These are phyloP conservation scores for Salix caprea DNA, from an alignment of 345 rosid species.

Conservation along the genomic window DNA sequence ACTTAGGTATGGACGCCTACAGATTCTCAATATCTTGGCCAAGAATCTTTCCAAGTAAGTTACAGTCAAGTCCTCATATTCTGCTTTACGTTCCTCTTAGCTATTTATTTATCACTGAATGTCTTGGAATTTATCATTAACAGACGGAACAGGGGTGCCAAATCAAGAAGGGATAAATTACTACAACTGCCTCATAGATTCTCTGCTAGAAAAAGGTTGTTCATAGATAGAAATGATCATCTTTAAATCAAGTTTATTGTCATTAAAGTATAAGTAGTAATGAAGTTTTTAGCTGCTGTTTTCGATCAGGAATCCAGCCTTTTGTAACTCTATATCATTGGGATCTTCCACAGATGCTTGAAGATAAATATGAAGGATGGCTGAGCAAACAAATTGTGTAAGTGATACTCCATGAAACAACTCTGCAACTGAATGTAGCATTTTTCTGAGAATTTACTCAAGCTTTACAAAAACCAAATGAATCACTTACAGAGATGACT, in stretches of 20 bases:
- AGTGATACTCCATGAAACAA: conserved; percentile 15
- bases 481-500: conserved; percentile 52
- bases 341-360: conserved; percentile 94
- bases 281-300: conserved; percentile 9
- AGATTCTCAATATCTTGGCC: conserved; percentile 94
- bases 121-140: conserved; percentile 13
- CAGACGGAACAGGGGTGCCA: conserved; percentile 80
- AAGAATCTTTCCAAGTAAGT: conserved; percentile 82
- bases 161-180: conserved; percentile 62
- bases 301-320: conserved; percentile 73
- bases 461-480: not conserved
- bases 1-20: conserved; percentile 85
- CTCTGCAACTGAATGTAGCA: not conserved
- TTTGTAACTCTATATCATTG: conserved; percentile 90
- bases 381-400: conserved; percentile 58
- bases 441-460: not conserved
- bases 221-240: not conserved
- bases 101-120: not conserved
- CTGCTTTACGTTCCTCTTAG: not conserved
- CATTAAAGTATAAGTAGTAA: not conserved
- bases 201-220: conserved; percentile 63
- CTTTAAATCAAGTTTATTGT: not conserved
- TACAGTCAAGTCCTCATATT: not conserved
- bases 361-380: conserved; percentile 88
- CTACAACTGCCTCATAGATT: conserved; percentile 68